A percentile compares a stretch with the other conserved stretches of the same genome.
Conservation (phyloP, 768 basidiomycete genomes). For the Mrakia gelida region DNA sequence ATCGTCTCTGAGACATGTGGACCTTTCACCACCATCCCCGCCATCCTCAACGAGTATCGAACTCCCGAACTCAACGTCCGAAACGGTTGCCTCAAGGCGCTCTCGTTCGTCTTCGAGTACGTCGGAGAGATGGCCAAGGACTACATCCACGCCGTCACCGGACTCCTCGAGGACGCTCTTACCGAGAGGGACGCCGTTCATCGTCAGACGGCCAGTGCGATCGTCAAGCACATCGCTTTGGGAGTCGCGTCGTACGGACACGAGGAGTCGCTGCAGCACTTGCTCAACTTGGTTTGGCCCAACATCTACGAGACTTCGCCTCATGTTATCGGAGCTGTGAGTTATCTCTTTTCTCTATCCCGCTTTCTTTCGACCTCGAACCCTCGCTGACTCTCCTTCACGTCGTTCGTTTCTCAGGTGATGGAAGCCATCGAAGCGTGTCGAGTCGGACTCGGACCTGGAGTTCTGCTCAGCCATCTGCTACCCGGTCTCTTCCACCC, state of each 20-base stretch:
- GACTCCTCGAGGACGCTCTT: slow-evolving; percentile 95
- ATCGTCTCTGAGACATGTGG: slow-evolving; percentile 48
- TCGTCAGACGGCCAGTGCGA: slow-evolving; percentile 94
- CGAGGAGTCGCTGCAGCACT: slow-evolving; percentile 94
- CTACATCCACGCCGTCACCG: slow-evolving; percentile 94
- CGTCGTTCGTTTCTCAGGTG: slow-evolving; percentile 46
- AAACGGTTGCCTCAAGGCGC: slow-evolving; percentile 95
- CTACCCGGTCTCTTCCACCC: slow-evolving; percentile 96
- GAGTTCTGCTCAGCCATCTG: slow-evolving; percentile 83
- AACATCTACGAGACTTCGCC: slow-evolving; percentile 98
- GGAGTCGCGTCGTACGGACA: slow-evolving; percentile 92
- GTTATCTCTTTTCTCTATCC: not conserved
- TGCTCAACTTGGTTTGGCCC: slow-evolving; percentile 98
- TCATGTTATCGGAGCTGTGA: slow-evolving; percentile 80
- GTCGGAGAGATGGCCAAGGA: slow-evolving; percentile 94
- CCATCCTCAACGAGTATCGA: slow-evolving; percentile 96
- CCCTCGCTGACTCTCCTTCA: not conserved
- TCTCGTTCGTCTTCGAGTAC: slow-evolving; percentile 99
- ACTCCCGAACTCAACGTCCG: slow-evolving; percentile 92
- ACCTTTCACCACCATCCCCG: slow-evolving; percentile 93
- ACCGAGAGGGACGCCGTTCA: slow-evolving; percentile 98
- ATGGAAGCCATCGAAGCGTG: slow-evolving; percentile 98
- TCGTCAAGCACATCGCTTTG: slow-evolving; percentile 95
- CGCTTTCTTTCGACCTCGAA: not conserved
- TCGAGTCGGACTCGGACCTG: slow-evolving; percentile 91